Evolutionary conservation across 305 asterid genomes (phyloP).

Genomic region (Fraxinus floribunda): DNA sequence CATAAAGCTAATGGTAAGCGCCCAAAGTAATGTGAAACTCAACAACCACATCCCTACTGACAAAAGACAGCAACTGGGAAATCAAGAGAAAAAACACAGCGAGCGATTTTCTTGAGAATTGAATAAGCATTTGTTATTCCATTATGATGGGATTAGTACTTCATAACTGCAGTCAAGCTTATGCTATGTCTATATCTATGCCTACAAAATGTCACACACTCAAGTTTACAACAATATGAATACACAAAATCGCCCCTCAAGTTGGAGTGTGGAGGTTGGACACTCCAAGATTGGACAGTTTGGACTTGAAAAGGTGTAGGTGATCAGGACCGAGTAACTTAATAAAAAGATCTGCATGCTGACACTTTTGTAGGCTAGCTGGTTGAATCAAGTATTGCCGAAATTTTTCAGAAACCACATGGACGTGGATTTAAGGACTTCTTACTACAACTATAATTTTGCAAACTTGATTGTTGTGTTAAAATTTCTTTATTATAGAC

Average conservation of each 20-base stretch:
- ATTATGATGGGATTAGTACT: not conserved
- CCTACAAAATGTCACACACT: not conserved
- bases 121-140: not conserved
- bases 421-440: not conserved
- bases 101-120: too few species aligned
- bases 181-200: not conserved
- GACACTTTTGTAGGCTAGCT: not conserved
- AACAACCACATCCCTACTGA: too few species aligned
- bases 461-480: not conserved
- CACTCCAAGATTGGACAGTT: not conserved
- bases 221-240: not conserved
- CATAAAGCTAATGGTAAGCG: not conserved
- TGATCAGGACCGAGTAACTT: not conserved
- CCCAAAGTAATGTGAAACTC: not conserved
- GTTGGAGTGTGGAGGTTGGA: not conserved
- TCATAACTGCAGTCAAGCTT: not conserved
- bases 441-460: not conserved
- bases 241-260: not conserved
- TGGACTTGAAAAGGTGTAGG: not conserved
- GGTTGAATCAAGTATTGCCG: not conserved
- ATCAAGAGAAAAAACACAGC: too few species aligned
- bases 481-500: not conserved
- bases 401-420: not conserved
- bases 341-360: not conserved
- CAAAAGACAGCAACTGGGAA: too few species aligned